These are phyloP conservation scores for Asterochloris sp. DNA, from an alignment of 139 green algal species.

Conservation along the genomic window DNA sequence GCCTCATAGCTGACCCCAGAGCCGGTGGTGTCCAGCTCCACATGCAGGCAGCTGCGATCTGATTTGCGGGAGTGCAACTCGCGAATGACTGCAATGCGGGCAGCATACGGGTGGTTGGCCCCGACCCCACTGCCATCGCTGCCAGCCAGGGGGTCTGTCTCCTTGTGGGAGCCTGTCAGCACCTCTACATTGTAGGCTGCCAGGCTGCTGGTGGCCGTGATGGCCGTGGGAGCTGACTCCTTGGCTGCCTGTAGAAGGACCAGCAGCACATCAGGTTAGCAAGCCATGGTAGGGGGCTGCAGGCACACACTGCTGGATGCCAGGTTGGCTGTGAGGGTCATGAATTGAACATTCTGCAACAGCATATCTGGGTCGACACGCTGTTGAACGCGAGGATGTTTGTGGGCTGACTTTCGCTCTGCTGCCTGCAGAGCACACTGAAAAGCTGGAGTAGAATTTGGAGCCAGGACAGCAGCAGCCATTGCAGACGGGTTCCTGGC, in stretches of 20 bases:
- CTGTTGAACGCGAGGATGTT: too few species aligned
- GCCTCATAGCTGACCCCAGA: conserved; percentile 45
- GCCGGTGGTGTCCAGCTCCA: conserved; percentile 79
- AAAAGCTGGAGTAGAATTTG: too few species aligned
- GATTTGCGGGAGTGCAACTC: conserved; percentile 82
- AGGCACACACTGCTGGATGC: too few species aligned
- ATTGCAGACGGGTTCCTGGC: too few species aligned
- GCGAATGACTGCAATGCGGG: conserved; percentile 42
- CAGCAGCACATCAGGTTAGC: neutral
- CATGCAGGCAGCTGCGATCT: conserved; percentile 89
- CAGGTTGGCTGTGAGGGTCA: too few species aligned
- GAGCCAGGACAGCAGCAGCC: too few species aligned
- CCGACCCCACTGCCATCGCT: conserved; percentile 4
- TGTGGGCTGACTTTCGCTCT: too few species aligned
- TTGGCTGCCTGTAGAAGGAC: conserved; percentile 1
- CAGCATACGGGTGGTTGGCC: conserved; percentile 52
- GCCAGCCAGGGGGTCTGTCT: conserved; percentile 17
- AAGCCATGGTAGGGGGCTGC: too few species aligned
- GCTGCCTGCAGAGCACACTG: too few species aligned
- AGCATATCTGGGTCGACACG: too few species aligned
- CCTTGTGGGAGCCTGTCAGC: conserved; percentile 16
- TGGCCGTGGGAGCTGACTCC: neutral
- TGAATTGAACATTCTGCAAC: too few species aligned
- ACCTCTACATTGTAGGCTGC: conserved; percentile 48
- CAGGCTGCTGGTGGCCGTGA: conserved; percentile 19